Percentiles rank a stretch among this genome's conserved stretches.
Conservation (phyloP, 2,329 filamentous ascomycete genomes). For the Alternaria incomplexa region DNA sequence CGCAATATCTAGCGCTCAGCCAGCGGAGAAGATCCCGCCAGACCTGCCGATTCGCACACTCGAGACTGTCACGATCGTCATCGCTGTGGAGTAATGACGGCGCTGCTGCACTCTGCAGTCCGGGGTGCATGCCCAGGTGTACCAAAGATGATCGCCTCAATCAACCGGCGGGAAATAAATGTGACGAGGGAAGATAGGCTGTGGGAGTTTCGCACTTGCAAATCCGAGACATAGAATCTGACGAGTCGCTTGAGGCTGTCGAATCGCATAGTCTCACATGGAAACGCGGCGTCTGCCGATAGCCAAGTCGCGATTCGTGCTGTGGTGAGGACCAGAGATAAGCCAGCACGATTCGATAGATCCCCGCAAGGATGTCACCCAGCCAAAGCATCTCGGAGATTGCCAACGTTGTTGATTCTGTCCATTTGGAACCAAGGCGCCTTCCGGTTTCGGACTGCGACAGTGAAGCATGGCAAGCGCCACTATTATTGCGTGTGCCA, state of each 20-base stretch:
- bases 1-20: constrained; percentile 2
- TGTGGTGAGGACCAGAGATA: constrained; percentile 12
- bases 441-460: constrained; percentile 20
- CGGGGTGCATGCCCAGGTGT: constrained; percentile 30
- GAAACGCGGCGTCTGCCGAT: constrained; percentile 7
- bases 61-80: constrained; percentile 16
- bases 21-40: constrained; percentile 11
- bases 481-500: constrained; percentile 7
- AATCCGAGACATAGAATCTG: constrained; percentile 1
- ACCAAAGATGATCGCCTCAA: constrained; percentile 7
- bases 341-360: constrained; percentile 17
- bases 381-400: constrained; percentile 12
- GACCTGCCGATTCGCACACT: constrained; percentile 25
- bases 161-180: constrained; percentile 5
- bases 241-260: background rate
- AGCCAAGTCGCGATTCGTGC: constrained; percentile 10
- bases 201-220: constrained; percentile 3
- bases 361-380: constrained; percentile 14
- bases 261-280: constrained; percentile 3
- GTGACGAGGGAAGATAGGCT: constrained; percentile 2
- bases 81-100: constrained; percentile 24
- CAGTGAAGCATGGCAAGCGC: constrained; percentile 4
- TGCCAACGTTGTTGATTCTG: constrained; percentile 3
- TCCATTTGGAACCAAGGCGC: constrained; percentile 1
- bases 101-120: constrained; percentile 26